These are phyloP conservation scores for Agrocybe chaxingu DNA, from an alignment of 768 basidiomycete species.

Conservation along the genomic window DNA sequence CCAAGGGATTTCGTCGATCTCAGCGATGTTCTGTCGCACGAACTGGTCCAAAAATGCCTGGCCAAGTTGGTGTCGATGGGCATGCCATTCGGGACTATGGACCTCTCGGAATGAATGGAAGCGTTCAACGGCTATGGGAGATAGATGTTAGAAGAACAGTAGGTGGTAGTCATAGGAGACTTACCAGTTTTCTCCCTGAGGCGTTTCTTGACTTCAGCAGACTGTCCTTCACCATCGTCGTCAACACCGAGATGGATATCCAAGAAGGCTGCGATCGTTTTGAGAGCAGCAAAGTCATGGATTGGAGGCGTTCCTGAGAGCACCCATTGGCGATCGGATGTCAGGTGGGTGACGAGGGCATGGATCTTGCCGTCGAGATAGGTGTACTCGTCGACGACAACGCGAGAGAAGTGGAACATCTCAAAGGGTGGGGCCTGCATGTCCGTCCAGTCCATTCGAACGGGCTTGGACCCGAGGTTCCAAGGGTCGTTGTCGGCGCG, in stretches of 20 bases:
- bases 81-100: constrained; percentile 90
- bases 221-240: constrained; percentile 80
- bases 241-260: constrained; percentile 90
- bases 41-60: constrained; percentile 80
- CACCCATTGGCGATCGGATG: constrained; percentile 85
- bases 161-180: constrained; percentile 11
- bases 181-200: constrained; percentile 80
- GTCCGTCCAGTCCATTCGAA: constrained; percentile 70
- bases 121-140: constrained; percentile 68
- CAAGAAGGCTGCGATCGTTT: constrained; percentile 87
- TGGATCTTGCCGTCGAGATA: constrained; percentile 83
- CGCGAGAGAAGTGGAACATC: constrained; percentile 88
- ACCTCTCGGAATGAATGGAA: constrained; percentile 98
- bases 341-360: constrained; percentile 71
- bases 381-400: constrained; percentile 93
- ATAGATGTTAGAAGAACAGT: constrained; percentile 13
- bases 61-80: constrained; percentile 77
- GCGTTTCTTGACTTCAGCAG: constrained; percentile 75
- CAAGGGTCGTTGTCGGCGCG: constrained; percentile 72
- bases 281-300: constrained; percentile 85
- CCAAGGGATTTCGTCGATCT: constrained; percentile 94
- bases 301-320: constrained; percentile 96
- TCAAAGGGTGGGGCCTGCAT: constrained; percentile 86
- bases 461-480: constrained; percentile 61
- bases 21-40: constrained; percentile 92